These are phyloP conservation scores for Fremontodendron californicum DNA, from an alignment of 345 rosid genomes.

Conservation along the genomic window DNA sequence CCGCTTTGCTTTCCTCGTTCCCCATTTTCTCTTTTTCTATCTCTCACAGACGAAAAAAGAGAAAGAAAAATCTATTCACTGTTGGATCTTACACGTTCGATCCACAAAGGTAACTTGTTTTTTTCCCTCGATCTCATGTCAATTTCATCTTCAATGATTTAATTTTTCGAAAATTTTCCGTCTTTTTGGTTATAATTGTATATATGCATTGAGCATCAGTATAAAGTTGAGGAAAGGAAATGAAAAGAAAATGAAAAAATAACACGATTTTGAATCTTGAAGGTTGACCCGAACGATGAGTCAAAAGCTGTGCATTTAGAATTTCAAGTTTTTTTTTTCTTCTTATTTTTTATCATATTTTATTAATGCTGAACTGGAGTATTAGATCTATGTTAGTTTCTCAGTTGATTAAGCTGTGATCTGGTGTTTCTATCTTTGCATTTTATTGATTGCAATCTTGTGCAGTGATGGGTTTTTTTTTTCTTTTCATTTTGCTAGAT, in stretches of 20 bases:
- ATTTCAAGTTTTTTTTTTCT: background rate
- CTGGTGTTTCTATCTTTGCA: background rate
- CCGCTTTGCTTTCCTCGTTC: conserved; percentile 16
- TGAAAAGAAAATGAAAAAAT: background rate
- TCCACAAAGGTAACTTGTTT: conserved; percentile 10
- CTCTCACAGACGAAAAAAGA: background rate
- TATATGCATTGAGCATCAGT: background rate
- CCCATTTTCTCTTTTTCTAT: background rate
- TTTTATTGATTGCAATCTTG: background rate
- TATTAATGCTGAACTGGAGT: background rate
- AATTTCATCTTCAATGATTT: background rate
- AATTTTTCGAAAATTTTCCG: background rate
- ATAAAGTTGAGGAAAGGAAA: conserved; percentile 6
- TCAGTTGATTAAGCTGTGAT: conserved; percentile 4
- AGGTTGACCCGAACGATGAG: conserved; percentile 2
- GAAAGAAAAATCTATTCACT: background rate
- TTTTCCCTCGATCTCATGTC: conserved; percentile 2
- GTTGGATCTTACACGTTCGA: conserved; percentile 4
- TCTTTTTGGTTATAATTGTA: background rate
- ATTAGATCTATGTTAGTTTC: conserved; percentile 6
- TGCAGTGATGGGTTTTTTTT: background rate
- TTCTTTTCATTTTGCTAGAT: background rate
- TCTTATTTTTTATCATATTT: background rate
- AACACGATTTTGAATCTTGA: background rate
- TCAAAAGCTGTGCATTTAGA: background rate